Evolutionary conservation across 345 rosid species (phyloP).

Genomic region (Rubroshorea leprosula): DNA sequence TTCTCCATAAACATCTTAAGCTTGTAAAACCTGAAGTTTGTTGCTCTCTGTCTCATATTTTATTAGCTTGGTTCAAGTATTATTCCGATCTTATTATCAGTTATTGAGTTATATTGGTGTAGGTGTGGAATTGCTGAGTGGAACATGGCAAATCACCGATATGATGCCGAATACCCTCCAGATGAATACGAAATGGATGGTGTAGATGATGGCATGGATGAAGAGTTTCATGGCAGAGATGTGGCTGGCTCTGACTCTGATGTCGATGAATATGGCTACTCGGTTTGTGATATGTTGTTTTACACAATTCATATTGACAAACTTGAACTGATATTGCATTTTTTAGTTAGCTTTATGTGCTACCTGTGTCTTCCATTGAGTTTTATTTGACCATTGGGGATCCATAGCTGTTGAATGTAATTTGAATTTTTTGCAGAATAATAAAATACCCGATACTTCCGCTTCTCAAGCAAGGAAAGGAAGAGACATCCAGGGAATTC

Average conservation of each 20-base stretch:
- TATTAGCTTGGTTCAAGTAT: not conserved
- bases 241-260: conserved; percentile 63
- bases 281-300: conserved; percentile 29
- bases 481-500: conserved; percentile 82
- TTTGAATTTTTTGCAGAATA: conserved; percentile 25
- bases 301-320: not conserved
- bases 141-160: conserved; percentile 52
- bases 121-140: conserved; percentile 19
- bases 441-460: conserved; percentile 56
- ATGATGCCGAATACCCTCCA: conserved; percentile 55
- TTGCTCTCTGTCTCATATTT: conserved; percentile 11
- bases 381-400: not conserved
- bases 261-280: conserved; percentile 49
- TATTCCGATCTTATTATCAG: not conserved
- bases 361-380: no score
- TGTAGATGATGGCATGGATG: conserved; percentile 55
- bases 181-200: conserved; percentile 66
- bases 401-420: not conserved
- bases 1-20: conserved; percentile 3
- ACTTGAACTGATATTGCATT: not conserved
- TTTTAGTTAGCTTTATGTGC: not conserved
- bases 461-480: conserved; percentile 76
- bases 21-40: conserved; percentile 16
- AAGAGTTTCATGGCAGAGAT: conserved; percentile 40
- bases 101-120: conserved; percentile 6